These are phyloP conservation scores for Mortierella hygrophila DNA, from an alignment of 192 early-diverging fungal genomes.

Conservation along the genomic window DNA sequence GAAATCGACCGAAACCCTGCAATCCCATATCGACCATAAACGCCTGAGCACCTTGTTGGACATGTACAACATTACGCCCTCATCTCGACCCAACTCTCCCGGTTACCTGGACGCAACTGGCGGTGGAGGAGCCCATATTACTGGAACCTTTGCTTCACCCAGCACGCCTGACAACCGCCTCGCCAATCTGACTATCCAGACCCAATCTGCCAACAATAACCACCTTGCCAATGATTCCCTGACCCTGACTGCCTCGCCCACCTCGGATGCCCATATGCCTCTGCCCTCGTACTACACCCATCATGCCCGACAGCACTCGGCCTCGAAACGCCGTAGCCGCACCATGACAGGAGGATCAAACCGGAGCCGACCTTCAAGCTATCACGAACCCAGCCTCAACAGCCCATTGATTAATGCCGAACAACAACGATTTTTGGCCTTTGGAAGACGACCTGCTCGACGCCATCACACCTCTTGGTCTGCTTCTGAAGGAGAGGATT, in stretches of 20 bases:
- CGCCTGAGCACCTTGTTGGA: conserved; percentile 60
- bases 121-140: background rate
- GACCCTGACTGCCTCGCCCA: conserved; percentile 34
- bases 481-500: conserved; percentile 53
- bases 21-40: conserved; percentile 55
- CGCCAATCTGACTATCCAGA: background rate
- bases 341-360: conserved; percentile 15
- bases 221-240: conserved; percentile 13
- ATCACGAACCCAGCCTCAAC: conserved; percentile 22
- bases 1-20: conserved; percentile 60
- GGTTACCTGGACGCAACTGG: background rate
- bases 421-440: background rate
- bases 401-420: conserved; percentile 1
- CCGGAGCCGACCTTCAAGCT: conserved; percentile 39
- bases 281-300: conserved; percentile 31
- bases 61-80: conserved; percentile 64
- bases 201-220: conserved; percentile 3
- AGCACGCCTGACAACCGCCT: conserved; percentile 6
- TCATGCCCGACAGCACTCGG: conserved; percentile 34
- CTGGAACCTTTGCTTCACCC: background rate
- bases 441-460: conserved; percentile 7
- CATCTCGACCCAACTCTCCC: conserved; percentile 37
- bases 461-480: conserved; percentile 47
- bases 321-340: conserved; percentile 22
- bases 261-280: conserved; percentile 23